Evolutionary conservation across 2,329 filamentous ascomycete genomes (phyloP), one percentile per base, ranked within the genome.

Genomic region (Monilinia laxa): DNA sequence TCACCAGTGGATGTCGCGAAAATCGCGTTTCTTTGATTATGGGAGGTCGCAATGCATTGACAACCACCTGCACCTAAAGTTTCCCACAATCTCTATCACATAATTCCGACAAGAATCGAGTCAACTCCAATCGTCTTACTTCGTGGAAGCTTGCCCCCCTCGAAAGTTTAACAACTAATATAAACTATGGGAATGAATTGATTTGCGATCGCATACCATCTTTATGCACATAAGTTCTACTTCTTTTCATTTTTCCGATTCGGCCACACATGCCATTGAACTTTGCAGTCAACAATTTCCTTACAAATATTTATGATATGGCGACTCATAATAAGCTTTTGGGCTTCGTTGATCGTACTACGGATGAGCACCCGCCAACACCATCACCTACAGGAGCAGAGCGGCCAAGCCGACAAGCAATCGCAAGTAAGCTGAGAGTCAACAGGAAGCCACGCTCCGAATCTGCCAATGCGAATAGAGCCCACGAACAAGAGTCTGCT

Each of bases 1-100:
- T 60, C 45, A 60, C 58, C 45, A 35, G 31, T 51, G n/a, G n/a
- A 60, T 38, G 45, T 60, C 58, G 58, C 45, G 58, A 60, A 35
- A 35, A 11, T 56, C 54, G 54, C 54, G 45, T 51, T 35, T 49
- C 31, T 25, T 11, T 47, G 23, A 49, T 49, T 49, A 18, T 20
- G n/a, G 1, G 28, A 60, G 35, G 42, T n/a, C 45, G 45, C 58
- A 28, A 60, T 12, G 28, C 28, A 60, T 31, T 16, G 31, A 35
- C 42, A 59, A 31, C 35, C 9, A 57, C 31, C 54, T 25, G 23
- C 20, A 40, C 12, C 31, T 1, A 11, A 57, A 42, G 31, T 35
- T 47, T 49, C 20, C 42, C 20, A 60, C 57, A 60, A 35, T 42
- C 57, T 31, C 31, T 28, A 7, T 25, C n/a, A 23, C 2, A 18